Conservation (phyloP, 805 yeast species). For the Ogataea degrootiae region DNA sequence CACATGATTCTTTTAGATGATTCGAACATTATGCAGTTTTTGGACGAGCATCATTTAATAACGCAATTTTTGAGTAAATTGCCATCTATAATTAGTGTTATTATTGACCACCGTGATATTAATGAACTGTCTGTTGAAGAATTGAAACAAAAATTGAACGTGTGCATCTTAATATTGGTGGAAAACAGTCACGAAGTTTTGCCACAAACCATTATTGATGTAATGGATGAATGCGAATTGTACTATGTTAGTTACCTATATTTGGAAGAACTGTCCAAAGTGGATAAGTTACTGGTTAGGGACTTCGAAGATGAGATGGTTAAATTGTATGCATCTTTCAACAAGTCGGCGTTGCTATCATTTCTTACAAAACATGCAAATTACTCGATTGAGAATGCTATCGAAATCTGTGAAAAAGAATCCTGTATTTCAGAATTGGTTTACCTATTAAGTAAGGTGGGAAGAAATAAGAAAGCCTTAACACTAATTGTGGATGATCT, state of each 20-base stretch:
- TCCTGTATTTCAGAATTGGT: constrained; percentile 68
- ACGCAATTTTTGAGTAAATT: constrained; percentile 42
- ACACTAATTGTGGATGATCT: constrained; percentile 70
- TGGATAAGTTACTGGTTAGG: constrained; percentile 51
- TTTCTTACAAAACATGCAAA: constrained; percentile 58
- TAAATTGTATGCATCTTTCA: constrained; percentile 57
- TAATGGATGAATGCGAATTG: constrained; percentile 39
- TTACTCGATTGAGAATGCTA: constrained; percentile 66
- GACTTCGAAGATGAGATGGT: constrained; percentile 67
- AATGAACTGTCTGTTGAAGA: constrained; percentile 36
- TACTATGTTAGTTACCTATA: constrained; percentile 58
- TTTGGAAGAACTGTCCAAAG: constrained; percentile 50
- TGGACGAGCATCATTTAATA: constrained; percentile 61
- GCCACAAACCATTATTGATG: constrained; percentile 46
- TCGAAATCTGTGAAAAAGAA: constrained; percentile 54
- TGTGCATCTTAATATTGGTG: constrained; percentile 51
- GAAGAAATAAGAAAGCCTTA: constrained; percentile 73
- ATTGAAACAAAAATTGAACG: constrained; percentile 35
- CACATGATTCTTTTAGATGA: constrained; percentile 59
- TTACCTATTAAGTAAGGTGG: constrained; percentile 74
- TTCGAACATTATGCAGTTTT: constrained; percentile 47
- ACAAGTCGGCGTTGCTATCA: constrained; percentile 48
- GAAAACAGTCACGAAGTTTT: constrained; percentile 61
- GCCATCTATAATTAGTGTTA: constrained; percentile 45
- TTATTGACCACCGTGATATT: constrained; percentile 28